Evolutionary conservation across 208 protist genomes (phyloP), one percentile per base, ranked within the genome.

Genomic region (Crithidia bombi): DNA sequence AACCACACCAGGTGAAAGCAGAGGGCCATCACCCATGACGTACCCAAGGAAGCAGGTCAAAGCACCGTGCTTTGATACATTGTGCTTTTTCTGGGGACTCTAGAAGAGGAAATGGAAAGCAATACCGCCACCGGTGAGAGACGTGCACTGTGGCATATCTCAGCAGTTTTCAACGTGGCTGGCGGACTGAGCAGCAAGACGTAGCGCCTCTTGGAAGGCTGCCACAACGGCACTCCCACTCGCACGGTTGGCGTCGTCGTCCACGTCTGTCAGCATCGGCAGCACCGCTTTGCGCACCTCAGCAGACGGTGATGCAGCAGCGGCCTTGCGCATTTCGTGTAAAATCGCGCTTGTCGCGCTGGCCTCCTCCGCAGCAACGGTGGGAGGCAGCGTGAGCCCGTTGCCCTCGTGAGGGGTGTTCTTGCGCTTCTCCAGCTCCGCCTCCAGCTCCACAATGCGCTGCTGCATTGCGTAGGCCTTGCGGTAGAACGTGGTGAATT

Each of bases 401-500:
- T 15, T 21, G 49, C 0, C 2, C 4, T 25, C 23, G 5, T 6
- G 44, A 11, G 30, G 23, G 7, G 64, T n/a, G 10, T 54, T 30
- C n/a, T 57, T 68, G 10, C 47, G 58, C 23, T n/a, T 57, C 35
- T 49, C 38, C 63, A 83, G 26, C 78, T 89, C 83, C 28, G 47
- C 47, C 61, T 86, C 80, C 12, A 90, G 68, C 46, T 72, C 50
- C 51, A 69, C 23, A 12, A 91, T 58, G 21, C 75, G 78, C 59
- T 82, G 50, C 52, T 86, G 73, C 36, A 64, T 73, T 19, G 73
- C 52, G 49, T 78, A 85, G 1, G 81, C 65, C 21, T 67, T 44
- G 6, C 69, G 39, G 56, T 88, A 94, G 49, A 91, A 94, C 12
- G 47, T 21, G 30, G 65, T 69, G 62, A 94, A 91, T 77, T 94